These are phyloP conservation scores for Hymenoscyphus linearis DNA, from an alignment of 2,329 filamentous ascomycete genomes.

Conservation along the genomic window DNA sequence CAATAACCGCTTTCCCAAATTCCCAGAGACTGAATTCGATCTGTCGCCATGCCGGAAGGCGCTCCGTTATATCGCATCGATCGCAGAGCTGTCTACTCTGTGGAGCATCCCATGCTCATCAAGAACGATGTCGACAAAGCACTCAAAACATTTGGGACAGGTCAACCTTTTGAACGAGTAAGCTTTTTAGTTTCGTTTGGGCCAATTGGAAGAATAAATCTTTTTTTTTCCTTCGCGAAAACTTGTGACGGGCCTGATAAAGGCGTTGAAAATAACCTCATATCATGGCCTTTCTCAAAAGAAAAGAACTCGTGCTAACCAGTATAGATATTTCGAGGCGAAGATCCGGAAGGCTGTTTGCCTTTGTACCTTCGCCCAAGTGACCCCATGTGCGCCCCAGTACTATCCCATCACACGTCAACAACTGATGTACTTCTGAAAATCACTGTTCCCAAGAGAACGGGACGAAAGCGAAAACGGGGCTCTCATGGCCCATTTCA, in stretches of 20 bases:
- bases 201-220: conserved; percentile 13
- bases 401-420: conserved; percentile 68
- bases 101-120: conserved; percentile 64
- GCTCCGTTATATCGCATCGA: conserved; percentile 46
- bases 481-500: conserved; percentile 65
- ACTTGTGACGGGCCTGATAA: conserved; percentile 13
- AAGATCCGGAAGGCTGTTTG: conserved; percentile 43
- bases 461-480: conserved; percentile 78
- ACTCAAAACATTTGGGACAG: conserved; percentile 52
- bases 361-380: conserved; percentile 75
- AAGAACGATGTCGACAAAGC: conserved; percentile 56
- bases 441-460: conserved; percentile 79
- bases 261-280: too few relatives aligned
- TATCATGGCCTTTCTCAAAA: too few relatives aligned
- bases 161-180: conserved; percentile 27
- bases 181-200: conserved; percentile 11
- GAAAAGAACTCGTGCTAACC: background rate
- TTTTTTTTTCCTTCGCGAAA: background rate
- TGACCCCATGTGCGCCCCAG: conserved; percentile 71
- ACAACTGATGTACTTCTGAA: conserved; percentile 84
- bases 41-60: background rate
- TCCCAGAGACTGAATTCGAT: background rate
- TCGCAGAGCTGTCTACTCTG: conserved; percentile 46
- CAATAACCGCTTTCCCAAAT: too few relatives aligned
- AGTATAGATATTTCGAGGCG: conserved; percentile 40